Base-by-base conservation (phyloP, 2,329 filamentous ascomycete species). In the Claviceps sorghi region DNA sequence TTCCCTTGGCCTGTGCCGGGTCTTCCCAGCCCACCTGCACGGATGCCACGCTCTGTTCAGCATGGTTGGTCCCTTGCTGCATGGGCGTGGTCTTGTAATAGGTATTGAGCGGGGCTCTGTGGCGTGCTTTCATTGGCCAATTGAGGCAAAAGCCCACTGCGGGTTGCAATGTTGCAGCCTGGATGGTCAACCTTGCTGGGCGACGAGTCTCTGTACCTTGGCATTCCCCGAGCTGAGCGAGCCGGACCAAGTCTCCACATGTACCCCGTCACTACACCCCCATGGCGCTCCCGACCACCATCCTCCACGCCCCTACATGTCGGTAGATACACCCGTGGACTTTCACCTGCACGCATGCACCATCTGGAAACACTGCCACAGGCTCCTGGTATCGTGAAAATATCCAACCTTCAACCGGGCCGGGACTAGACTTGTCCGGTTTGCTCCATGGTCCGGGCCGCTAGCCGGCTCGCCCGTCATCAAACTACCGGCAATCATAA, bases 71-170 rank as follows among this genome's bases (percentile, higher is more conserved):
- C 42, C 48, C 48, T 53, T 50, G 42, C 48, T 26, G 52, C 48
- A 51, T 49, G 48, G 21, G 47, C 36, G 11, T 36, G 45, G 30
- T 8, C 26, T n/a, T 4, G 42, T 51, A 32, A 26, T 15, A 2
- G 17, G 36, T 17, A 38, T 9, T 19, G 9, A 22, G 42, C 21
- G 17, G 44, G 7, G 22, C 47, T 19, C 22, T 9, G 8, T 19
- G 5, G n/a, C 21, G 34, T 19, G 8, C 6, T 34, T 34, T 53
- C 6, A 53, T 53, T 53, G 52, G 49, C 19, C 52, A 53, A 53
- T 53, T n/a, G 26, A 29, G n/a, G 9, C 22, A 4, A 41, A 34
- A 22, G n/a, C 36, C 36, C 36, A 38, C 36, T 38, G 2, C 36
- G 7, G 5, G 36, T 7, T n/a, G 34, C 34, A 13, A 11, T 36